phyloP scores from a whole-genome alignment of 2,329 filamentous ascomycete species.

The Cladosporium sp. region DNA sequence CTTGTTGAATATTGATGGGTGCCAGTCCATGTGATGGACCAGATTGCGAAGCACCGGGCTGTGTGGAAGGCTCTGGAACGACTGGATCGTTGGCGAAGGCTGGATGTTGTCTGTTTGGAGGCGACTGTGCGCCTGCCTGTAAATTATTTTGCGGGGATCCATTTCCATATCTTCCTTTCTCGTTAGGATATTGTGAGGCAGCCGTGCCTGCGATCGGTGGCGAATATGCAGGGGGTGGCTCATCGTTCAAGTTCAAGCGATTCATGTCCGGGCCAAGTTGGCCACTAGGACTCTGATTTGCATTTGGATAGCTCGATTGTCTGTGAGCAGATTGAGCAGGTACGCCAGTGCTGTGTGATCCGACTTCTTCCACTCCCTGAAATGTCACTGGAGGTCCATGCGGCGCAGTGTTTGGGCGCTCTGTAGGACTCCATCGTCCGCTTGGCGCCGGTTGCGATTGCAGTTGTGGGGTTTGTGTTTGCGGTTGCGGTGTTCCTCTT shows the following conservation, averaged over 20 bases:
- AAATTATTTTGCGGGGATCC: conserved; percentile 31
- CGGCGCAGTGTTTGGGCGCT: conserved; percentile 77
- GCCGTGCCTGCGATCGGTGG: conserved; percentile 38
- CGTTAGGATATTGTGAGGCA: conserved; percentile 64
- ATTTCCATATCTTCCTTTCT: conserved; percentile 61
- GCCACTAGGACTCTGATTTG: conserved; percentile 45
- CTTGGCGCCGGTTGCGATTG: conserved; percentile 36
- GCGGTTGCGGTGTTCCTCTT: conserved; percentile 32
- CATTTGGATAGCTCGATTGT: conserved; percentile 33
- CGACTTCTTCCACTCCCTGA: conserved; percentile 73
- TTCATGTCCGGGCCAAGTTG: conserved; percentile 76
- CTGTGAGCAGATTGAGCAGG: conserved; percentile 7
- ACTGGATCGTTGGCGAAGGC: conserved; percentile 80
- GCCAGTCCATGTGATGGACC: conserved; percentile 29
- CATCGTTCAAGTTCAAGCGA: conserved; percentile 72
- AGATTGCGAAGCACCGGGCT: conserved; percentile 36
- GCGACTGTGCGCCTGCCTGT: conserved; percentile 12
- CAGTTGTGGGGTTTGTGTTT: conserved; percentile 26
- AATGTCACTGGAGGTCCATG: conserved; percentile 90
- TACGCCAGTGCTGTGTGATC: conserved; percentile 25
- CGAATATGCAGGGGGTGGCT: conserved; percentile 93
- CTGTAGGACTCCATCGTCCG: conserved; percentile 92
- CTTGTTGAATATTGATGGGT: conserved; percentile 39
- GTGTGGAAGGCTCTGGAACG: conserved; percentile 46
- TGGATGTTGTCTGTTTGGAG: conserved; percentile 59